These are phyloP conservation scores for Bryum argenteum DNA, from an alignment of 225 moss, liverwort and hornwort genomes.

Conservation along the genomic window DNA sequence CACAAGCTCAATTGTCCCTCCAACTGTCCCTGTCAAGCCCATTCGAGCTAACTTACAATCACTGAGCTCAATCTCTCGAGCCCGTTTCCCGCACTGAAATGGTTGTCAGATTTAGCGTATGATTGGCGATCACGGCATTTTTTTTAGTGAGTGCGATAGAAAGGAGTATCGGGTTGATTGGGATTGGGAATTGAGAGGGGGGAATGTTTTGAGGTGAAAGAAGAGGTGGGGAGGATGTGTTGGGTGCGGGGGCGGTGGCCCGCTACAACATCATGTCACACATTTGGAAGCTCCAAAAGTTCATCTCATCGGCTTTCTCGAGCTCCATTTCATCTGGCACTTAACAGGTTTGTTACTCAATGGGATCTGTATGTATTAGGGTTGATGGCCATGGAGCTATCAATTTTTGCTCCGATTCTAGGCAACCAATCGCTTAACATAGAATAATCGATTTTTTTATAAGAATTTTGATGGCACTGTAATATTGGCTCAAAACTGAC, in stretches of 20 bases:
- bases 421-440: too few species aligned
- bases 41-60: too few species aligned
- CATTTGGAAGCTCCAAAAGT: conserved; percentile 39
- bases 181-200: not conserved
- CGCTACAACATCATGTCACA: conserved; percentile 47
- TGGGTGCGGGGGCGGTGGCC: conserved; percentile 63
- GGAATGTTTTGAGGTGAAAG: not conserved
- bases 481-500: too few species aligned
- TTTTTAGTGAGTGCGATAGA: not conserved
- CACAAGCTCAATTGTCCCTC: not conserved
- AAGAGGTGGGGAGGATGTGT: conserved; percentile 42
- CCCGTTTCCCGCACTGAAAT: not conserved
- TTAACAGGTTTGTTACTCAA: conserved; percentile 37
- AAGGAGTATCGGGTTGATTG: conserved; percentile 3
- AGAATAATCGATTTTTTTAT: too few species aligned
- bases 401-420: too few species aligned
- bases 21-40: too few species aligned
- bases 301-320: conserved; percentile 34
- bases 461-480: too few species aligned
- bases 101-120: too few species aligned
- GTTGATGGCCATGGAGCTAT: not conserved
- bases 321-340: conserved; percentile 23
- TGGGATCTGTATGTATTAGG: not conserved
- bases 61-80: not conserved
- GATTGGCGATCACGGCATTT: too few species aligned